Base-by-base conservation (phyloP, 177 flowering plant genomes). In the Tripterygium wilfordii region DNA sequence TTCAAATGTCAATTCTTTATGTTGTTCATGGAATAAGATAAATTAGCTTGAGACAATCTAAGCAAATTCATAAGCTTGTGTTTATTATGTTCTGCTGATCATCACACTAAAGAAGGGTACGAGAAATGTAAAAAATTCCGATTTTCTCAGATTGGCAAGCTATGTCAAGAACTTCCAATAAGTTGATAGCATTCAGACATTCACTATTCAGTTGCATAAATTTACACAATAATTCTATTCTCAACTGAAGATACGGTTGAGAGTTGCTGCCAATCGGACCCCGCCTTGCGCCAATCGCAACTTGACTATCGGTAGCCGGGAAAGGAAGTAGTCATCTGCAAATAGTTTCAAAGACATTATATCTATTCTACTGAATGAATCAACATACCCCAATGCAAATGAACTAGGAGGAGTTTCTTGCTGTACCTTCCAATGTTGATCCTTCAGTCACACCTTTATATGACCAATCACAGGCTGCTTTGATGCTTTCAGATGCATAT, bases 401-500 rank as follows among this genome's bases (percentile, higher is more conserved):
- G 24, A 44, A 17, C 18, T 42, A 10, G 45, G 29, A 33, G 20
- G 26, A 1, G 3, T 26, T 17, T 22, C 0, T 35, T 35, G n/a
- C 7, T 47, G n/a, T 72, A 83, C 97, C 95, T 68, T 67, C 76
- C 17, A 84, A 69, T 22, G 53, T 57, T 22, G 90, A 76, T 30
- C 48, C 85, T 60, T 80, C 80, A 3, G 30, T 30, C 4, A 75
- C 97, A 28, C 68, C 82, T 65, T 80, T 84, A 45, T 86, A 86
- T 38, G 90, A 84, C 80, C 77, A 86, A 12, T 82, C 64, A 54
- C 98, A 88, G 9, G 96, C 95, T 45, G 95, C 95, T 60, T 69
- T 70, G 30, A 85, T 88, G 14, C 96, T 59, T 62, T 88, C 96
- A 6, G 84, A 60, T 53, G 96, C 98, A 60, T 85, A 88, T 58